phyloP scores from a whole-genome alignment of 2,329 filamentous ascomycete genomes.

The Colletotrichum liriopes region DNA sequence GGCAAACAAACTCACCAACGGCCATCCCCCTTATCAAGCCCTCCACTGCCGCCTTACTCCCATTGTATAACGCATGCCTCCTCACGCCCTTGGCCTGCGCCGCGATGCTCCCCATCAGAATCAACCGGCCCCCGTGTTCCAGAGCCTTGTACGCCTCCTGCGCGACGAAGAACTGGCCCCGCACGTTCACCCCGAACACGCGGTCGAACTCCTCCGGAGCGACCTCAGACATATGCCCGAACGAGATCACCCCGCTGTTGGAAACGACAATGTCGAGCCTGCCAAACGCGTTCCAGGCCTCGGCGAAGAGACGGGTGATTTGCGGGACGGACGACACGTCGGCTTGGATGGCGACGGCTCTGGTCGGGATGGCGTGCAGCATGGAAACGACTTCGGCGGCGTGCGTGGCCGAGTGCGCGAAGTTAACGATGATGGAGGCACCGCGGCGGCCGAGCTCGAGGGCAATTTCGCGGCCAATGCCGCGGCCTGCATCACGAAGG shows the following conservation, averaged over 20 bases:
- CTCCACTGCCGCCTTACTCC: slow-evolving; percentile 82
- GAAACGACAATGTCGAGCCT: slow-evolving; percentile 79
- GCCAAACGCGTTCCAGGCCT: slow-evolving; percentile 75
- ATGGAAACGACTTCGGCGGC: slow-evolving; percentile 70
- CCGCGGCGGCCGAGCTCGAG: slow-evolving; percentile 69
- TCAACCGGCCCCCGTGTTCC: slow-evolving; percentile 76
- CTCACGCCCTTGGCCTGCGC: slow-evolving; percentile 76
- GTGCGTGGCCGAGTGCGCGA: slow-evolving; percentile 69
- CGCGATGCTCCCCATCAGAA: slow-evolving; percentile 81
- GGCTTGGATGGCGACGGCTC: slow-evolving; percentile 76
- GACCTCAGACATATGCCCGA: slow-evolving; percentile 78
- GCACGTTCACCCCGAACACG: slow-evolving; percentile 77
- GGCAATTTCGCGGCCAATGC: slow-evolving; percentile 72
- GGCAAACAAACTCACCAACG: slow-evolving; percentile 60
- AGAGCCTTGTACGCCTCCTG: slow-evolving; percentile 79
- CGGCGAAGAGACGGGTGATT: slow-evolving; percentile 74
- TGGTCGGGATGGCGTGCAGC: slow-evolving; percentile 69
- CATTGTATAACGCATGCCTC: slow-evolving; percentile 81
- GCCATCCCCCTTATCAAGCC: slow-evolving; percentile 83
- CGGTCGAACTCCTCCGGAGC: slow-evolving; percentile 80
- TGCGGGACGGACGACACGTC: slow-evolving; percentile 76
- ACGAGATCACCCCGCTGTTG: slow-evolving; percentile 78
- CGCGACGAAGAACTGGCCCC: slow-evolving; percentile 80
- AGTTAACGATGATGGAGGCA: slow-evolving; percentile 71
- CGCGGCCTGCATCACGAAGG: slow-evolving; percentile 57